Base-by-base conservation (phyloP, 495 filamentous ascomycete species). In the Penicillium argentinense region DNA sequence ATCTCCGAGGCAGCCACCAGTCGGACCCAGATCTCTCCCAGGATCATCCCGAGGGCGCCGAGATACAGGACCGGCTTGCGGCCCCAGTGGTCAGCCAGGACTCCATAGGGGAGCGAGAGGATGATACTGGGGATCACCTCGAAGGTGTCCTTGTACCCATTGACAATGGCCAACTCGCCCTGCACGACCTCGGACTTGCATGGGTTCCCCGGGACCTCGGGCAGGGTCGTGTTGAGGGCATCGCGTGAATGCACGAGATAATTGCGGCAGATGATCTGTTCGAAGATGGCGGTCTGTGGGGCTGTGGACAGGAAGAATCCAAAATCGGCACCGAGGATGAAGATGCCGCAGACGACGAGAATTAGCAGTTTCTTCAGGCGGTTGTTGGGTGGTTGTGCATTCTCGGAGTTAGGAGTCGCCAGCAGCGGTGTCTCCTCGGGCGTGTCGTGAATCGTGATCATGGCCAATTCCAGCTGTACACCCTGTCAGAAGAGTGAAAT, bases 101-200 rank as follows among this genome's bases (percentile, higher is more conserved):
- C 51, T 18, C 68, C 62, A 51, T 58, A 69, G 1, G 62, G 63
- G 2, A 69, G 36, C 6, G 61, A 66, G 4, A 74, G 40, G 0
- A 67, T 5, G 16, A 77, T 52, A 64, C 71, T 52, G 7, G 71
- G 72, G 6, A 76, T 23, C 5, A 57, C 49, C 23, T 67, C 64
- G 21, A 68, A 64, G 6, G 62, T 68, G 21, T 70, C 63, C 46
- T 66, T 72, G 53, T 69, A 74, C 1, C 64, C 72, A 9, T 51
- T 51, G n/a, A 76, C 47, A 34, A 69, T 49, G 1, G 72, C 73
- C 26, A 75, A 39, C 30, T 75, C 66, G 26, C 56, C 66, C 53
- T 76, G 73, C 19, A 75, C 69, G 1, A 61, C 42, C 33, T 67
- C 69, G 9, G 72, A 62, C 51, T 73, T 73, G 39, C 72, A 75